These are phyloP conservation scores for Hippophae rhamnoides DNA, from an alignment of 306 rosid species.

Conservation along the genomic window DNA sequence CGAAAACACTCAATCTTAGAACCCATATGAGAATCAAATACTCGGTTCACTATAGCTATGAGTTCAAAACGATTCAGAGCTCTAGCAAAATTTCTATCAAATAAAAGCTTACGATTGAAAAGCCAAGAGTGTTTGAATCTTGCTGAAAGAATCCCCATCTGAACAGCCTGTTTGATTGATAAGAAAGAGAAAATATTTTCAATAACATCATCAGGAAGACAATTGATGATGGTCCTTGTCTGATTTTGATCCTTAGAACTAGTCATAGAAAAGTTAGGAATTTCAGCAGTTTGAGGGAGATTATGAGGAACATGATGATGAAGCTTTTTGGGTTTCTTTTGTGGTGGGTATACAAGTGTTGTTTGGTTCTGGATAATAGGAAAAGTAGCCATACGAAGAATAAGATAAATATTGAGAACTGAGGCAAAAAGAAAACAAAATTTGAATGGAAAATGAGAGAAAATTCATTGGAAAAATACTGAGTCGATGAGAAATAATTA, in stretches of 20 bases:
- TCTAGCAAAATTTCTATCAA: neutral
- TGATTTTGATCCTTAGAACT: neutral
- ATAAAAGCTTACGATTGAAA: slow-evolving; percentile 8
- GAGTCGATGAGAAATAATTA: neutral
- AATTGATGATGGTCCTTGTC: neutral
- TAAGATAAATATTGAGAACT: neutral
- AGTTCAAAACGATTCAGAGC: neutral
- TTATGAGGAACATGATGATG: neutral
- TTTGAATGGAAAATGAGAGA: too few species aligned
- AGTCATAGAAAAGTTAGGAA: too few species aligned
- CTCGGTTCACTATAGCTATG: neutral
- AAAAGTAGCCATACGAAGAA: neutral
- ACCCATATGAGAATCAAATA: slow-evolving; percentile 15
- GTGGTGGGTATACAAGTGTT: neutral
- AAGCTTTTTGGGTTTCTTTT: neutral
- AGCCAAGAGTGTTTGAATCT: slow-evolving; percentile 9
- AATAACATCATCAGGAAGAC: slow-evolving; percentile 11
- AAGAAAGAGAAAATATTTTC: slow-evolving; percentile 20
- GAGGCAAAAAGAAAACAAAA: too few species aligned
- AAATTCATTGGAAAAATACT: neutral
- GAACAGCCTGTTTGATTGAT: slow-evolving; percentile 14
- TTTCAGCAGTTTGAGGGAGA: neutral
- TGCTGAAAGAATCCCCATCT: neutral
- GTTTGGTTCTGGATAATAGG: neutral
- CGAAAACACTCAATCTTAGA: slow-evolving; percentile 3